Percentiles rank a stretch among this genome's conserved stretches.
Conservation (phyloP, 768 basidiomycete genomes). For the Naematelia aurantialba region DNA sequence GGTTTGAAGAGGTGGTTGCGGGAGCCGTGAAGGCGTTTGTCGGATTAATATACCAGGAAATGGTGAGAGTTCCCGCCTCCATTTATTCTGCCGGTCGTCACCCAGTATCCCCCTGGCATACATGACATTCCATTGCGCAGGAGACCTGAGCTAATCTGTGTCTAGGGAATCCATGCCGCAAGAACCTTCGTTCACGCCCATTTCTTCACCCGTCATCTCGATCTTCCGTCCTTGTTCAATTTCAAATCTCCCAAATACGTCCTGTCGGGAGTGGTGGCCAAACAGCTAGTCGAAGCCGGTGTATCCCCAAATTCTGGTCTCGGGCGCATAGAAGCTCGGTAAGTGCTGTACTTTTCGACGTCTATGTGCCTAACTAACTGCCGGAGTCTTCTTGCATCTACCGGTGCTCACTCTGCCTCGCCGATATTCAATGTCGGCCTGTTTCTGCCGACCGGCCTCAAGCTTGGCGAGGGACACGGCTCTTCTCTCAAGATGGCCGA, state of each 20-base stretch:
- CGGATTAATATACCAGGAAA: constrained; percentile 81
- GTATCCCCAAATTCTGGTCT: constrained; percentile 14
- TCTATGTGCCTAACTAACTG: neutral
- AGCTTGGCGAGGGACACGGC: constrained; percentile 93
- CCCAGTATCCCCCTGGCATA: neutral
- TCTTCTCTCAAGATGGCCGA: constrained; percentile 92
- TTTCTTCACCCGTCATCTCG: constrained; percentile 80
- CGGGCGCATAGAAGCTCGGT: constrained; percentile 56
- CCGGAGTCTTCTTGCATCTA: constrained; percentile 65
- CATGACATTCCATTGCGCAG: too few species aligned
- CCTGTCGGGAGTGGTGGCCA: constrained; percentile 66
- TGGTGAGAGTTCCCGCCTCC: constrained; percentile 55
- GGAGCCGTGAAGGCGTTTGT: constrained; percentile 81
- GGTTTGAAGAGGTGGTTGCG: constrained; percentile 79
- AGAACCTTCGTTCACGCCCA: constrained; percentile 81
- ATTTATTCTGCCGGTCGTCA: neutral
- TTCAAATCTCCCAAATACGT: constrained; percentile 78
- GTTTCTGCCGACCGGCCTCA: constrained; percentile 67
- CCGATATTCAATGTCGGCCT: constrained; percentile 96
- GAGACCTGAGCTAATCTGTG: constrained; percentile 3
- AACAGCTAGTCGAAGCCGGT: constrained; percentile 62
- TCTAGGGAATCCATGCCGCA: constrained; percentile 65
- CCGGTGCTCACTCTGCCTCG: constrained; percentile 82
- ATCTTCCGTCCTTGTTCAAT: constrained; percentile 72
- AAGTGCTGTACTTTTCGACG: constrained; percentile 34